Evolutionary conservation across 495 filamentous ascomycete genomes (phyloP).

Genomic region (Trichoderma parareesei): DNA sequence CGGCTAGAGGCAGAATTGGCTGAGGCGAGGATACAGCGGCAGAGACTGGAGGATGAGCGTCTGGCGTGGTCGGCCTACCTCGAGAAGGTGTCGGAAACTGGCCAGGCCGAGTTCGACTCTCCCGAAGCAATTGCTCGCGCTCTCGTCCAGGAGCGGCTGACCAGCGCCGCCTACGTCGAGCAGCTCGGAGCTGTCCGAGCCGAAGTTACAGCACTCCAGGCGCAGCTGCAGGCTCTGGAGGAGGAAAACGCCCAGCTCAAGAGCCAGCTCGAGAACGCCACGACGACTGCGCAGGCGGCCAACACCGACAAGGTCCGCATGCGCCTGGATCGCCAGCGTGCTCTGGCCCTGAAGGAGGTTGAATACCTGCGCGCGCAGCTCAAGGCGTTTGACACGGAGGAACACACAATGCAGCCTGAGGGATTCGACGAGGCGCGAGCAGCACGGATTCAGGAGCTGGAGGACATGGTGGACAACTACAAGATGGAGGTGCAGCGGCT

Average conservation of each 20-base stretch:
- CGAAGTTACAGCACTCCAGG: constrained; percentile 72
- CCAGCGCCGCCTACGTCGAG: constrained; percentile 68
- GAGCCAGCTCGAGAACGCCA: constrained; percentile 63
- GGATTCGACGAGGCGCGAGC: constrained; percentile 68
- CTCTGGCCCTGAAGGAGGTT: constrained; percentile 80
- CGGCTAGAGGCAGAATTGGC: constrained; percentile 64
- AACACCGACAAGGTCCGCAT: constrained; percentile 57
- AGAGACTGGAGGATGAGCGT: constrained; percentile 81
- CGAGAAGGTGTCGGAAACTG: constrained; percentile 50
- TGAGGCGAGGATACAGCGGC: constrained; percentile 72
- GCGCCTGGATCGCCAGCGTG: constrained; percentile 68
- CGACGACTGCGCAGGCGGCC: constrained; percentile 39
- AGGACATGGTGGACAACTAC: constrained; percentile 80
- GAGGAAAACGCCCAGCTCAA: constrained; percentile 52
- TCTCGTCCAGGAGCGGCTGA: constrained; percentile 71
- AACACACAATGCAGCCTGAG: constrained; percentile 72
- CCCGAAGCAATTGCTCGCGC: constrained; percentile 84
- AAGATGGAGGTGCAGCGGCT: constrained; percentile 71
- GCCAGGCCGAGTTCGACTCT: constrained; percentile 67
- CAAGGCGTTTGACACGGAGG: constrained; percentile 84
- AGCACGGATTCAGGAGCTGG: constrained; percentile 70
- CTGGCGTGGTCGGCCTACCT: constrained; percentile 82
- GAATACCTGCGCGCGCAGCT: constrained; percentile 89
- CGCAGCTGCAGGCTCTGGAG: constrained; percentile 63
- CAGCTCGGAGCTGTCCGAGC: constrained; percentile 69